Evolutionary conservation across 768 basidiomycete genomes (phyloP), one percentile per base, ranked within the genome.

Genomic region (Cystoderma amianthinum): DNA sequence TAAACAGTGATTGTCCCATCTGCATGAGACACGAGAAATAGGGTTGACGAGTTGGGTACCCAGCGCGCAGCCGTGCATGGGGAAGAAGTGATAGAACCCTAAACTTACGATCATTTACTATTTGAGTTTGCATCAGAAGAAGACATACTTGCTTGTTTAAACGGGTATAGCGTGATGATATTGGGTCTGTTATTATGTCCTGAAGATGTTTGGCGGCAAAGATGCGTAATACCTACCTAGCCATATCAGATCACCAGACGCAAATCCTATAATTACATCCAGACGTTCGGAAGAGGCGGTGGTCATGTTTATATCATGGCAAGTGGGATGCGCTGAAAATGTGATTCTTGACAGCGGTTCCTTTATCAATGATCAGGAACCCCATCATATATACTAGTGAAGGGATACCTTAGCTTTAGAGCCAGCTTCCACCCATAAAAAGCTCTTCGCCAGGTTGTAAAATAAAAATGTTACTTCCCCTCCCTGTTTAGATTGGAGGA

Each of bases 191-290:
- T 32, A 25, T 21, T 33, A 17, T 6, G 32, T 45, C 44, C 25
- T 20, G 22, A 37, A 33, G 20, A 44, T 44, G 44, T 25, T 50
- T 12, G 28, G 34, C 41, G 5, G 44, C 17, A 35, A 23, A 33
- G 19, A 38, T 12, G 16, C 9, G 15, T 6, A 20, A n/a, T 32
- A 58, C 74, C 48, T 47, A 87, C 94, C 94, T 42, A 98, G 70
- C 96, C 96, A 98, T 37, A 98, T 64, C 25, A 99, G 68, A 64
- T 99, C 96, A n/a, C 96, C 96, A 0, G 93, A 88, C 46, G 69
- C 74, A 57, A 96, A 97, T 4, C 95, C 96, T 52, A 97, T 85
- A 44, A 97, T 75, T 4, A 96, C 70, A 52, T 97, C 94, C 23
- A 97, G 62, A 33, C 80, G 78, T 32, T 91, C 83, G 9, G 83